Evolutionary conservation across 768 basidiomycete genomes (phyloP), one percentile per base, ranked within the genome.

Genomic region (Boletus subcaerulescens): DNA sequence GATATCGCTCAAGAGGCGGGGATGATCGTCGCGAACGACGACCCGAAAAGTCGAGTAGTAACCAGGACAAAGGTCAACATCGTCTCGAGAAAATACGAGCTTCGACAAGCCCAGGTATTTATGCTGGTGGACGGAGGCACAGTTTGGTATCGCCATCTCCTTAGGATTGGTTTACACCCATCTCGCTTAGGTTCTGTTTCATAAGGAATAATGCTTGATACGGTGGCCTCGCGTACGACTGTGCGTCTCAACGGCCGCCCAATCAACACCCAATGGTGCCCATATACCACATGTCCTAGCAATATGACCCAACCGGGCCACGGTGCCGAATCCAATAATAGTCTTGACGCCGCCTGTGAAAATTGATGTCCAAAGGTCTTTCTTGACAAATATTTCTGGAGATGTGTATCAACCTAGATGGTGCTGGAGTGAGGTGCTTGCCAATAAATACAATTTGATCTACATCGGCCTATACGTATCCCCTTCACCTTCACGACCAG

Each of bases 1-100:
- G 41, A 77, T 55, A 12, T 66, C 61, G 41, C 62, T 66, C 62
- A 75, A 71, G 39, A 76, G 53, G 50, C 71, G 56, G 18, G 53
- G 33, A 62, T 39, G 20, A 10, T 52, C 9, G 44, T 31, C 44
- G 61, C 55, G 9, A 36, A 43, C 26, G 67, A 61, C 48, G 60
- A 47, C 47, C 49, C 65, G 6, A 65, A 29, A 22, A 71, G 24
- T 4, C 50, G 65, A 33, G 55, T 57, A n/a, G n/a, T 38, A 63
- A 45, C n/a, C 20, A 71, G 24, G 43, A 68, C 36, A 29, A 69
- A 36, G n/a, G 59, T 48, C 12, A 61, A 38, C 36, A 51, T 60
- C 58, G 48, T 58, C 32, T 18, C 20, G 40, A 43, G 20, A 18
- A 14, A 39, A 38, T 20, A 8, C 17, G 24, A 47, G 9, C 26